Base-by-base conservation (phyloP, 257 asterid genomes). In the Nemophila menziesii region DNA sequence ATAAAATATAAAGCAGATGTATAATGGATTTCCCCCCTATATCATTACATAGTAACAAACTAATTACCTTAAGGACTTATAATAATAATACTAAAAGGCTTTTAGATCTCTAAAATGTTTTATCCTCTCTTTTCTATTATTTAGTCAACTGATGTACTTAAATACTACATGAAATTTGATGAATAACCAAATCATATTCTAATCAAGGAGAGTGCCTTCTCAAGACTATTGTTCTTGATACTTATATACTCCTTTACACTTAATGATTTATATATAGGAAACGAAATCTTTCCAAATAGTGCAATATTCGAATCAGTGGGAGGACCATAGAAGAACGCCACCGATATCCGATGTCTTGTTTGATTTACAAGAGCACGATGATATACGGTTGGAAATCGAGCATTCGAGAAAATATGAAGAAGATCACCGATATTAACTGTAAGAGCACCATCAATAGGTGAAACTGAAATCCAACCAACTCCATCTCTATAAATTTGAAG, bases 351-450 rank as follows among this genome's bases (percentile, higher is more conserved):
- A 47, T 74, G 93, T n/a, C 22, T 37, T 0, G 39, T 55, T 20
- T 45, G 63, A 8, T 66, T 77, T 5, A 80, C 94, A 5, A 86
- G 12, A 1, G 62, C 96, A 11, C 96, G 78, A 40, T 86, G 96
- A 22, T 43, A 62, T 14, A 55, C 78, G 0, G 64, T 33, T 3
- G 44, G 63, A 8, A 77, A 72, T n/a, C 45, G 42, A 0, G 68
- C 92, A n/a, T 86, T 86, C 0, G 93, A 77, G 5, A 68, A 22
- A 6, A 86, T 66, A 52, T 86, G 84, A 62, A 86, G 60, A 21
- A 86, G 78, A 41, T 86, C 94, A 0, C 92, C 96, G 0, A 79
- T 36, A 43, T 82, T 86, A 55, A 86, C 71, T 0, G 74, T 60
- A 3, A 86, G 68, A 58, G 82, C 75, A 16, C 69, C 80, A 0